Evolutionary conservation across 2,329 filamentous ascomycete genomes (phyloP).

Genomic region (Pseudogymnoascus destructans): DNA sequence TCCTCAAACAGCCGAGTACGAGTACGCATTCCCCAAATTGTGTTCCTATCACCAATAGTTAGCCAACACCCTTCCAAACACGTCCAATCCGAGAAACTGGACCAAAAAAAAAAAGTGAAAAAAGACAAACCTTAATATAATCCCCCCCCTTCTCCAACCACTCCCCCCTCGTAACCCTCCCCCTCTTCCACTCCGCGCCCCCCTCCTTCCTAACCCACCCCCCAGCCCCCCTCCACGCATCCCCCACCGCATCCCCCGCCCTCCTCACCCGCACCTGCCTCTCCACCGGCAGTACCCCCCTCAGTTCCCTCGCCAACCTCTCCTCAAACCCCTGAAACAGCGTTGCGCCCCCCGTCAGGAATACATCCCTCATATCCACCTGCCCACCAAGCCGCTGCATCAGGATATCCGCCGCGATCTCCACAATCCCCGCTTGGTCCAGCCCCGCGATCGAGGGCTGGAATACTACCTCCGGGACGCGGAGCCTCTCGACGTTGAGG

Average conservation of each 20-base stretch:
- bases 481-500: conserved; percentile 91
- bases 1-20: neutral
- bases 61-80: neutral
- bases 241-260: conserved; percentile 63
- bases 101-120: neutral
- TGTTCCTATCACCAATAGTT: conserved; percentile 39
- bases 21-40: conserved; percentile 49
- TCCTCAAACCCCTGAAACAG: conserved; percentile 81
- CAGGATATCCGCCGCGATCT: conserved; percentile 83
- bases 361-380: conserved; percentile 65
- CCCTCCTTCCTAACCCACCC: conserved; percentile 52
- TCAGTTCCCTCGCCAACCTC: conserved; percentile 58
- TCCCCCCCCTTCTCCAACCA: conserved; percentile 86
- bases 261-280: conserved; percentile 55
- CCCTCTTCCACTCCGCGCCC: conserved; percentile 43
- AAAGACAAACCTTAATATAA: conserved; percentile 62
- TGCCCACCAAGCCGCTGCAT: conserved; percentile 49
- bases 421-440: conserved; percentile 85
- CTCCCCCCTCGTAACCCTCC: conserved; percentile 65
- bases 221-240: conserved; percentile 90
- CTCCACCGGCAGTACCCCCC: conserved; percentile 57
- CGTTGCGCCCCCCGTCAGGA: conserved; percentile 87
- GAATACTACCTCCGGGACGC: conserved; percentile 86
- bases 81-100: neutral
- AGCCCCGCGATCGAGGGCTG: conserved; percentile 83